phyloP scores from a whole-genome alignment of 331 rosid species.

The Saraca asoca region DNA sequence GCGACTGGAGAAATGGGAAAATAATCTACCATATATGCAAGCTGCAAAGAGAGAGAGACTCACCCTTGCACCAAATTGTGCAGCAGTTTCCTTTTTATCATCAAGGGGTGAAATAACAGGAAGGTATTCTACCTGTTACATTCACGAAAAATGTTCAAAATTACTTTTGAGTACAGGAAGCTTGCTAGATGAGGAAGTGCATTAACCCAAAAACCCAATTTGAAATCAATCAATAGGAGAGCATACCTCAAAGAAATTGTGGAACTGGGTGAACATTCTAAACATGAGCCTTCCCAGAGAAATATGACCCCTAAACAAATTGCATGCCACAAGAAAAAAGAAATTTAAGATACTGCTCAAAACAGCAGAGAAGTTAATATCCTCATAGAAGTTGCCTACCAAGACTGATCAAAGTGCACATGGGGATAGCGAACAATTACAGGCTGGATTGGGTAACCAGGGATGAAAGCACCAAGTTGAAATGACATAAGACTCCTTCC shows the following conservation, averaged over 20 bases:
- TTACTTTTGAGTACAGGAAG: constrained; percentile 20
- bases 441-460: constrained; percentile 85
- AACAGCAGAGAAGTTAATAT: constrained; percentile 25
- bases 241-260: constrained; percentile 89
- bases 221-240: constrained; percentile 22
- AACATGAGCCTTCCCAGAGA: constrained; percentile 81
- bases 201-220: constrained; percentile 7
- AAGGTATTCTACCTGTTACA: constrained; percentile 80
- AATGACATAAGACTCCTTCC: constrained; percentile 86
- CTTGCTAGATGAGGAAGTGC: neutral
- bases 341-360: constrained; percentile 29
- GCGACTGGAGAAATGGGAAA: neutral
- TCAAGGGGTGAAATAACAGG: constrained; percentile 58
- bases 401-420: constrained; percentile 96
- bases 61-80: constrained; percentile 68
- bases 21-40: neutral
- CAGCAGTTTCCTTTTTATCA: constrained; percentile 68
- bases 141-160: constrained; percentile 25
- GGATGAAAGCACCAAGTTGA: constrained; percentile 95
- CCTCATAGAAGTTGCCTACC: constrained; percentile 55
- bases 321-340: constrained; percentile 32
- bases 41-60: constrained; percentile 35
- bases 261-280: constrained; percentile 96
- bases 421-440: constrained; percentile 90
- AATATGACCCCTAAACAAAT: constrained; percentile 71